Conservation (phyloP, 2,329 filamentous ascomycete species). For the Fusarium staphyleae region DNA sequence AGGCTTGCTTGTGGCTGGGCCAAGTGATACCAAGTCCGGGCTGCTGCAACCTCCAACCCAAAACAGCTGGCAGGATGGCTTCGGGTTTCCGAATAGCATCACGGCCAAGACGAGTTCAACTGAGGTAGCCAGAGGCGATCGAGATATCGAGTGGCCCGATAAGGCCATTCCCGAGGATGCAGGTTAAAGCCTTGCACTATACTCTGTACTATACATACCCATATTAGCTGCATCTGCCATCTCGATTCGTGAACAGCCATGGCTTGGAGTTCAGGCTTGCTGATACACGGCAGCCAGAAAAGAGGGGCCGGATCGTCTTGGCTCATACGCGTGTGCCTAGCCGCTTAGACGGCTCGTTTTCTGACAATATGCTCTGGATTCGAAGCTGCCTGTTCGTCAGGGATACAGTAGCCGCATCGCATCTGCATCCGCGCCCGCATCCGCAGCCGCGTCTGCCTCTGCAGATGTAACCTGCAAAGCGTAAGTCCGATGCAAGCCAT, state of each 20-base stretch:
- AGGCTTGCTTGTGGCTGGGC: conserved; percentile 16
- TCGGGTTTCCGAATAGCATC: not conserved
- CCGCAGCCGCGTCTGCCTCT: conserved; percentile 1
- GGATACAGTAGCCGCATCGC: conserved; percentile 20
- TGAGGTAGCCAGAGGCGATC: not conserved
- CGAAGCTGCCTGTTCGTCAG: not conserved
- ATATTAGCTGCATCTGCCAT: conserved; percentile 6
- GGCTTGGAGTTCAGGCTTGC: conserved; percentile 17
- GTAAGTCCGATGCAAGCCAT: conserved; percentile 20
- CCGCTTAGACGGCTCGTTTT: not conserved
- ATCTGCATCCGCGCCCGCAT: conserved; percentile 6
- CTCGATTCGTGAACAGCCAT: conserved; percentile 11
- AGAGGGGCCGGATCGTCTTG: conserved; percentile 1
- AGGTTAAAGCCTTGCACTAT: too few species aligned
- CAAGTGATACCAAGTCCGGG: conserved; percentile 7
- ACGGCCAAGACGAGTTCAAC: not conserved
- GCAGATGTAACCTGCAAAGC: conserved; percentile 17
- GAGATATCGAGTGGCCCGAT: conserved; percentile 8
- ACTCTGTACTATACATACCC: not conserved
- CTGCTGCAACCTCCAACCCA: conserved; percentile 4
- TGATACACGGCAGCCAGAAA: not conserved
- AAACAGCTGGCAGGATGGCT: conserved; percentile 1
- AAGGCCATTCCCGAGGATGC: conserved; percentile 3
- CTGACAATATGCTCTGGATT: conserved; percentile 11
- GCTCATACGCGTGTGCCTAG: not conserved